Conservation (phyloP, 2,329 filamentous ascomycete species). For the Talaromyces sp. region DNA sequence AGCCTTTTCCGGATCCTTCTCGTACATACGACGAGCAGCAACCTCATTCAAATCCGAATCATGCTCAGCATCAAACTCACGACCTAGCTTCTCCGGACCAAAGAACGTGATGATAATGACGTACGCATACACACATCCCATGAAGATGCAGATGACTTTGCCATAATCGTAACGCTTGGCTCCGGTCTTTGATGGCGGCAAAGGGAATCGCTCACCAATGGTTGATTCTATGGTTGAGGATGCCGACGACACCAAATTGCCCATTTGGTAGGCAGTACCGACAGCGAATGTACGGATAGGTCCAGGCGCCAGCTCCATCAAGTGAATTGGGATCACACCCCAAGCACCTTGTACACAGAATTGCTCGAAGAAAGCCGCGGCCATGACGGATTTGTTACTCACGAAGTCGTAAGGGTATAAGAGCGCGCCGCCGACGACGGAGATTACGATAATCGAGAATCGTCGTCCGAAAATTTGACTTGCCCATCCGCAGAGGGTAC, state of each 20-base stretch:
- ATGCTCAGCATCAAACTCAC: constrained; percentile 47
- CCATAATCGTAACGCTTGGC: constrained; percentile 67
- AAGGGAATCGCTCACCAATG: constrained; percentile 68
- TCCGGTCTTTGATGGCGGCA: constrained; percentile 54
- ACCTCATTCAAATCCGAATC: constrained; percentile 48
- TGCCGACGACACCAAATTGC: constrained; percentile 13
- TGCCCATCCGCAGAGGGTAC: constrained; percentile 63
- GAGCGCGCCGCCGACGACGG: constrained; percentile 66
- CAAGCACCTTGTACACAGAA: constrained; percentile 75
- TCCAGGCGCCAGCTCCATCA: constrained; percentile 63
- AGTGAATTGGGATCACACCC: constrained; percentile 69
- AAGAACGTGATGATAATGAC: constrained; percentile 51
- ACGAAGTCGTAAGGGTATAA: constrained; percentile 81
- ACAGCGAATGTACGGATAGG: constrained; percentile 62
- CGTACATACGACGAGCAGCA: constrained; percentile 32
- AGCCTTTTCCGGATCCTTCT: constrained; percentile 34
- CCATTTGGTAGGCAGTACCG: constrained; percentile 57
- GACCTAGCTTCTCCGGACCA: constrained; percentile 49
- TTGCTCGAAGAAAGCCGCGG: constrained; percentile 79
- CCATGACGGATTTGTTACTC: constrained; percentile 62
- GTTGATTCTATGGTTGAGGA: constrained; percentile 36
- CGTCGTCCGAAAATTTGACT: constrained; percentile 68
- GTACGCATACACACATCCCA: constrained; percentile 74
- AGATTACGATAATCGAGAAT: constrained; percentile 64
- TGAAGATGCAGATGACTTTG: constrained; percentile 84